Conservation (phyloP, 2,329 filamentous ascomycete genomes). For the Beauveria bassiana region DNA sequence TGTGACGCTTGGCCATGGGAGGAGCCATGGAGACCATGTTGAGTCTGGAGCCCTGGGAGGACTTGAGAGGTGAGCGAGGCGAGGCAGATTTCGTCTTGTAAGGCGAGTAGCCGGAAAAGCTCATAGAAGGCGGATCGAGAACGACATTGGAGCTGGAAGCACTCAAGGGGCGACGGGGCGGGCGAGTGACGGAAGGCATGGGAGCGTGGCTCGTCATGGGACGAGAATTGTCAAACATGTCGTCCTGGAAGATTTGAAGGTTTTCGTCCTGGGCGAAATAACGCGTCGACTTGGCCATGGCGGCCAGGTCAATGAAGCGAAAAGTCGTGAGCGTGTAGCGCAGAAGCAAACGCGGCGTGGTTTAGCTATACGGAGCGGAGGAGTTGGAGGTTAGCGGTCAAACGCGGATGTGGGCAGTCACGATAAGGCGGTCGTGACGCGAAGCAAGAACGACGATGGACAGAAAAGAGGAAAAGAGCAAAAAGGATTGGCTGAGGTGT, state of each 20-base stretch:
- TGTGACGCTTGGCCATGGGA: constrained; percentile 44
- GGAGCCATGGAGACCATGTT: constrained; percentile 62
- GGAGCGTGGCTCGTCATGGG: constrained; percentile 49
- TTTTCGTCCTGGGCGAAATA: constrained; percentile 38
- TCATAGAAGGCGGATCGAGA: constrained; percentile 53
- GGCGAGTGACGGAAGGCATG: constrained; percentile 44
- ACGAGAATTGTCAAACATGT: constrained; percentile 36
- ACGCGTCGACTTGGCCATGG: constrained; percentile 46
- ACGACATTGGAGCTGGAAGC: constrained; percentile 53
- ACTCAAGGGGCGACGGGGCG: constrained; percentile 39
- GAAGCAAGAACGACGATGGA: neutral
- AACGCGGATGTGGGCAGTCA: constrained; percentile 1
- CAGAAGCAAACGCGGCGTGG: constrained; percentile 2
- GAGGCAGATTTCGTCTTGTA: constrained; percentile 57
- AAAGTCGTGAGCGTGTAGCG: neutral
- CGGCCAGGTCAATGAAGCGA: constrained; percentile 27
- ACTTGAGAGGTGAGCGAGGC: constrained; percentile 50
- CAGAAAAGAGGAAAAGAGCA: neutral
- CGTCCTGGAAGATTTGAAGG: constrained; percentile 46
- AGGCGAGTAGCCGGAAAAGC: constrained; percentile 55
- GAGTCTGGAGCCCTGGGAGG: constrained; percentile 50
- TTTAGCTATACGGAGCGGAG: neutral
- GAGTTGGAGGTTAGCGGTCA: constrained; percentile 3
- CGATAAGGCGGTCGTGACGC: neutral
- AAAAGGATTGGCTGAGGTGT: neutral